A percentile compares a stretch with the other conserved stretches of the same genome.
phyloP scores from a whole-genome alignment of 1,284 basidiomycete species.

The Paramarasmius palmivorus region DNA sequence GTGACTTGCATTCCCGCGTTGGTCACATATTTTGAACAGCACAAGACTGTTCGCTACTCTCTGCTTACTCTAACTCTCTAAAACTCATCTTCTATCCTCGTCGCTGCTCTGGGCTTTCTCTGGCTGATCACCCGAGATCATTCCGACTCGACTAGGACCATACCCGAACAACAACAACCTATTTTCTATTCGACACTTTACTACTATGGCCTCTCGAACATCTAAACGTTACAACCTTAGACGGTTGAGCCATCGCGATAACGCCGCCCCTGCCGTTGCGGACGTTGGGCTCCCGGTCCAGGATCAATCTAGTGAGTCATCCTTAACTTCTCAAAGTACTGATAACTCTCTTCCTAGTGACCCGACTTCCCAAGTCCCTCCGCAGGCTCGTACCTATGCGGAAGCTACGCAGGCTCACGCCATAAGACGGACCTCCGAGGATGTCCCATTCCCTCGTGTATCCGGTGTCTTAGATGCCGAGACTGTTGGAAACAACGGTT shows the following conservation, averaged over 20 bases:
- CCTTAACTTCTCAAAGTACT: neutral
- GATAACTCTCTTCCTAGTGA: neutral
- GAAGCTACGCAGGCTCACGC: neutral
- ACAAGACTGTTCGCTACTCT: neutral
- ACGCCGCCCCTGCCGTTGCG: neutral
- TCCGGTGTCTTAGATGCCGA: neutral
- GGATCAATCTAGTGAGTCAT: neutral
- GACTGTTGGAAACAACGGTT: neutral
- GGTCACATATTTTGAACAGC: constrained; percentile 4
- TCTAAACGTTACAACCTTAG: neutral
- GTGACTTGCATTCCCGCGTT: neutral
- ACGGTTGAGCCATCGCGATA: neutral
- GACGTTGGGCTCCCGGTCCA: neutral
- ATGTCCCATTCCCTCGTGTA: neutral
- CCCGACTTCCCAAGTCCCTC: neutral
- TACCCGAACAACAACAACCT: neutral
- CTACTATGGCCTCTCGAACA: neutral
- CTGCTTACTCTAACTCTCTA: neutral
- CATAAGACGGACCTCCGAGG: neutral
- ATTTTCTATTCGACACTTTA: neutral
- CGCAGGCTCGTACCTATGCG: neutral
- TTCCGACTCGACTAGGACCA: constrained; percentile 1
- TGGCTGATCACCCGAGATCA: constrained; percentile 2
- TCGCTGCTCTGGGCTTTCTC: neutral
- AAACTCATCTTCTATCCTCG: neutral